A percentile compares a stretch with the other conserved stretches of the same genome.
Conservation (phyloP, 345 rosid species). For the Eucalyptus marginata region DNA sequence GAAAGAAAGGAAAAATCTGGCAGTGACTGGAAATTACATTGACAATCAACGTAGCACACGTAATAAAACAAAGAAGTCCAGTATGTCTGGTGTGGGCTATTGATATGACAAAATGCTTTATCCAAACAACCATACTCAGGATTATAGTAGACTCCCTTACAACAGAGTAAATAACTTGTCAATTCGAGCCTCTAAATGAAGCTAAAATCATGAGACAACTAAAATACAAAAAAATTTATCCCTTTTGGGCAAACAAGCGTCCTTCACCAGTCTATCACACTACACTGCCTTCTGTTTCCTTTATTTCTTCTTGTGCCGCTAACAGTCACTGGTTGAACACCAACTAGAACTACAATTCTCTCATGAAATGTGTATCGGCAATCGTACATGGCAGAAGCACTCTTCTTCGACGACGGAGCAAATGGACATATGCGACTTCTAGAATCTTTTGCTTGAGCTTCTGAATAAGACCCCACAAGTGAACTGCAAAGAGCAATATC, state of each 20-base stretch:
- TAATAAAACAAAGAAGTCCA: not conserved
- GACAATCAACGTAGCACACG: not conserved
- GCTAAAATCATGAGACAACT: not conserved
- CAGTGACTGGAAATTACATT: not conserved
- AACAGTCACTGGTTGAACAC: too few relatives aligned
- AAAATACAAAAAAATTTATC: too few relatives aligned
- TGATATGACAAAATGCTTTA: not conserved
- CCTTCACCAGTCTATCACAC: not conserved
- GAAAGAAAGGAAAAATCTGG: not conserved
- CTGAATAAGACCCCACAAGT: not conserved
- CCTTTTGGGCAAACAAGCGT: not conserved
- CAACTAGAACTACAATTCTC: not conserved
- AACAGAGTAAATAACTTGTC: too few relatives aligned
- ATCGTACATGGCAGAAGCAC: not conserved
- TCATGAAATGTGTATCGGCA: not conserved
- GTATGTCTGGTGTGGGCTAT: not conserved
- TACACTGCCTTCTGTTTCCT: too few relatives aligned
- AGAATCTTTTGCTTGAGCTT: not conserved
- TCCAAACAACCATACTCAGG: not conserved
- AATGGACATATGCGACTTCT: not conserved
- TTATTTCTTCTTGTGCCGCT: too few relatives aligned
- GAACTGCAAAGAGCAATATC: not conserved
- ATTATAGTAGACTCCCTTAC: not conserved
- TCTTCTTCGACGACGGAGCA: accelerated
- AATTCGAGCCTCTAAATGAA: not conserved